These are phyloP conservation scores for Stemphylium lycopersici DNA, from an alignment of 2,329 filamentous ascomycete species.

Conservation along the genomic window DNA sequence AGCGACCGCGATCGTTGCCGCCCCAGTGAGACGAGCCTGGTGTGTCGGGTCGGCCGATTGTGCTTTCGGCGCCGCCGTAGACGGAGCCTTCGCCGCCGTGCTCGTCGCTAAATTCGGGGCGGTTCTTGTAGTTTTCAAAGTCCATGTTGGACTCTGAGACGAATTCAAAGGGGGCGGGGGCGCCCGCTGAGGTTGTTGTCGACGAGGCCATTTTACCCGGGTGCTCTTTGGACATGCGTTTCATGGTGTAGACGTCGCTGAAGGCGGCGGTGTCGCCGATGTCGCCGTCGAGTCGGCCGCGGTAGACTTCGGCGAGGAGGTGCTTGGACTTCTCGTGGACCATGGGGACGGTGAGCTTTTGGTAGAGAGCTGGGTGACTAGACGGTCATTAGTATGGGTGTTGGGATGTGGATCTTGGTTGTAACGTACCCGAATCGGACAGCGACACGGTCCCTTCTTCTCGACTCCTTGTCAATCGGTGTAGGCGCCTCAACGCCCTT, in stretches of 20 bases:
- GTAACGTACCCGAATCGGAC: conserved; percentile 68
- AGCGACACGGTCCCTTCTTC: conserved; percentile 69
- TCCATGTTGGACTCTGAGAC: conserved; percentile 86
- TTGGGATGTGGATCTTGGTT: too few species aligned
- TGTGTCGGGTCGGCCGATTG: conserved; percentile 64
- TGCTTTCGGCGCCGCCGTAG: conserved; percentile 64
- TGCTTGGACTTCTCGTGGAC: conserved; percentile 90
- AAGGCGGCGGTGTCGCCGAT: conserved; percentile 68
- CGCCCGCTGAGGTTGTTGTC: not conserved
- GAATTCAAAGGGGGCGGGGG: conserved; percentile 75
- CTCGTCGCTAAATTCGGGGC: conserved; percentile 84
- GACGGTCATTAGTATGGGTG: not conserved
- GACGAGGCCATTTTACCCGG: conserved; percentile 58
- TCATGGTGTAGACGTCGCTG: conserved; percentile 80
- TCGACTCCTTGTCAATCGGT: conserved; percentile 51
- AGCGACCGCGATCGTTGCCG: conserved; percentile 29
- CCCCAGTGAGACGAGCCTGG: conserved; percentile 53
- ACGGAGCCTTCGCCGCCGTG: conserved; percentile 73
- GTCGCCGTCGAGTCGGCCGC: conserved; percentile 74
- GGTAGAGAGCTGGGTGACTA: conserved; percentile 85
- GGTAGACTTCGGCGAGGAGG: conserved; percentile 83
- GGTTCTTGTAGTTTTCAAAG: conserved; percentile 90
- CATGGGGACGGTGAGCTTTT: conserved; percentile 91
- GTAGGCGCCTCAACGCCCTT: conserved; percentile 55
- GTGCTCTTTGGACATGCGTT: conserved; percentile 71